Evolutionary conservation across 2,329 filamentous ascomycete species (phyloP).

Genomic region (Beauveria medogensis): DNA sequence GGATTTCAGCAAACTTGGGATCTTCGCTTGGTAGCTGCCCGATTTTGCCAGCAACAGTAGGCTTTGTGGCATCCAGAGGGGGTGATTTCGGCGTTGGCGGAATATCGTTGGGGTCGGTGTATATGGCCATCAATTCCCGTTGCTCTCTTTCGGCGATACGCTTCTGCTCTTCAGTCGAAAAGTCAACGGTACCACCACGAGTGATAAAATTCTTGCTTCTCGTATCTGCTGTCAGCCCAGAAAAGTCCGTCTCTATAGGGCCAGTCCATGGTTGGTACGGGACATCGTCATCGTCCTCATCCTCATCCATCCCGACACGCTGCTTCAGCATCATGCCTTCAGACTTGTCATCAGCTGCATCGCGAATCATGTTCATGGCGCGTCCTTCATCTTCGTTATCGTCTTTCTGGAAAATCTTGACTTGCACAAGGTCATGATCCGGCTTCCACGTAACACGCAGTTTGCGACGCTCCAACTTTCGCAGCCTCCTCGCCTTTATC

Average conservation of each 20-base stretch:
- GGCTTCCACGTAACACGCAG: slow-evolving; percentile 65
- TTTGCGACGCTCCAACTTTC: slow-evolving; percentile 64
- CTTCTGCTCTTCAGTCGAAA: slow-evolving; percentile 48
- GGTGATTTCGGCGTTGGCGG: slow-evolving; percentile 50
- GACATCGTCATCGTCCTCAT: slow-evolving; percentile 52
- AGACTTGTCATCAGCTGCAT: slow-evolving; percentile 64
- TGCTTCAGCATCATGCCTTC: slow-evolving; percentile 63
- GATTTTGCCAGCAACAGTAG: slow-evolving; percentile 20
- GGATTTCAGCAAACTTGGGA: slow-evolving; percentile 39
- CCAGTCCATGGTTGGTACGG: slow-evolving; percentile 45
- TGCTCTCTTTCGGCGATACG: slow-evolving; percentile 49
- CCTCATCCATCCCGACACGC: slow-evolving; percentile 37
- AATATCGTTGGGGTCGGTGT: slow-evolving; percentile 45
- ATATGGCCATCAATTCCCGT: slow-evolving; percentile 53
- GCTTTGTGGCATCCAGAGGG: slow-evolving; percentile 23
- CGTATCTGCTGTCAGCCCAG: slow-evolving; percentile 35
- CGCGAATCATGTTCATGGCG: slow-evolving; percentile 58
- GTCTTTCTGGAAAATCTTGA: slow-evolving; percentile 65
- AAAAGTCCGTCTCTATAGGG: slow-evolving; percentile 39
- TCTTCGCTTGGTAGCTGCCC: slow-evolving; percentile 31
- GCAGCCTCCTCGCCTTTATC: slow-evolving; percentile 57
- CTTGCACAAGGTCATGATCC: slow-evolving; percentile 56
- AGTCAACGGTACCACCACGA: slow-evolving; percentile 42
- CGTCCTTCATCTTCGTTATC: slow-evolving; percentile 62
- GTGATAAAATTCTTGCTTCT: slow-evolving; percentile 43